Conservation (phyloP, 805 yeast genomes). For the Suhomyces faveliae region DNA sequence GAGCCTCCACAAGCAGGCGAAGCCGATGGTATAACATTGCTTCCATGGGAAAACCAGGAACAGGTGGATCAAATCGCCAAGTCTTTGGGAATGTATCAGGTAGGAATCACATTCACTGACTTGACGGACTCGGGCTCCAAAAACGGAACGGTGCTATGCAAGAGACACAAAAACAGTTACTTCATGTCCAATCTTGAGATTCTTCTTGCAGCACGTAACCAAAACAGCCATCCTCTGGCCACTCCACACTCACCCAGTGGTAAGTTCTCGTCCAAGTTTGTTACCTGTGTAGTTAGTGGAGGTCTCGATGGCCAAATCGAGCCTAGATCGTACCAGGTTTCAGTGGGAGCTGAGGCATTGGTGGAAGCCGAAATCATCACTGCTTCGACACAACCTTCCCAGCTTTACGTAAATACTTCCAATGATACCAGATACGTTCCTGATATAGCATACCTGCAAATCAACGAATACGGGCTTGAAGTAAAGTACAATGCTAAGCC, state of each 20-base stretch:
- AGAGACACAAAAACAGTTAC: conserved; percentile 88
- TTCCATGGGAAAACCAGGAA: conserved; percentile 54
- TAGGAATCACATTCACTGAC: conserved; percentile 90
- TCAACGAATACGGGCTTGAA: conserved; percentile 83
- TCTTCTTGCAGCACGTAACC: conserved; percentile 78
- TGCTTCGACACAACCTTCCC: conserved; percentile 88
- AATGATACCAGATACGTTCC: conserved; percentile 82
- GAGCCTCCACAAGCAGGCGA: conserved; percentile 91
- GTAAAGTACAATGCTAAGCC: conserved; percentile 66
- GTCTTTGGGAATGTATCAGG: conserved; percentile 60
- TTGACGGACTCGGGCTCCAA: conserved; percentile 82
- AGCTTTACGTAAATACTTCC: conserved; percentile 77
- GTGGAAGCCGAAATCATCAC: conserved; percentile 81
- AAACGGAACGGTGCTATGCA: conserved; percentile 87
- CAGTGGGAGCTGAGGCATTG: conserved; percentile 82
- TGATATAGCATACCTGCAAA: conserved; percentile 80
- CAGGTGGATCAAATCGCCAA: conserved; percentile 54
- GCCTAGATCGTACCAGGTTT: conserved; percentile 85
- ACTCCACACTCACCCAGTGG: conserved; percentile 65
- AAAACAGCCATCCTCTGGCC: conserved; percentile 58
- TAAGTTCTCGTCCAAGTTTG: conserved; percentile 80
- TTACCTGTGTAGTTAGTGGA: conserved; percentile 93
- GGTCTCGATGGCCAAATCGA: conserved; percentile 86
- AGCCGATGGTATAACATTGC: conserved; percentile 73
- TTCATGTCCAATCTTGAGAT: conserved; percentile 88